These are phyloP conservation scores for Crucihimalaya himalaica DNA, from an alignment of 345 rosid species.

Conservation along the genomic window DNA sequence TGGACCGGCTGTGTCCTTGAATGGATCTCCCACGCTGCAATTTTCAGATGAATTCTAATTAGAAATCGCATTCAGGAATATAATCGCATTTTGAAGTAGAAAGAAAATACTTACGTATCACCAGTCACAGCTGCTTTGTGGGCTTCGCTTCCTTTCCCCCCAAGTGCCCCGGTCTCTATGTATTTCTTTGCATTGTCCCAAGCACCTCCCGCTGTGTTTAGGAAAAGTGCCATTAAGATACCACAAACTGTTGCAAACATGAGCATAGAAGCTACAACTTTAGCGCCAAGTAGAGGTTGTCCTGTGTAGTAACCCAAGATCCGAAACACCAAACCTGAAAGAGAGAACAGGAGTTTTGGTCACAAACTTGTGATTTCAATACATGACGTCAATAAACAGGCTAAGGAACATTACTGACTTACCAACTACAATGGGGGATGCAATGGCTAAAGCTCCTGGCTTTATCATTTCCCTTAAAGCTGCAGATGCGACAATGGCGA, in stretches of 20 bases:
- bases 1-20: conserved; percentile 97
- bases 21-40: conserved; percentile 97
- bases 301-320: conserved; percentile 87
- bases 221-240: conserved; percentile 97
- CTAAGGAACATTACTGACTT: conserved; percentile 27
- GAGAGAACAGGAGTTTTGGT: conserved; percentile 28
- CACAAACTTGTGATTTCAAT: conserved; percentile 9
- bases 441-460: conserved; percentile 93
- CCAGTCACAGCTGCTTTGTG: conserved; percentile 99
- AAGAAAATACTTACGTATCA: conserved; percentile 72
- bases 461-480: conserved; percentile 97
- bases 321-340: conserved; percentile 76
- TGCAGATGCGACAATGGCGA: conserved; percentile 95
- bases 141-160: conserved; percentile 96
- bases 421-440: conserved; percentile 88
- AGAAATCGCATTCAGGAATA: neutral
- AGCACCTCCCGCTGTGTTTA: conserved; percentile 98
- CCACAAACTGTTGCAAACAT: conserved; percentile 99
- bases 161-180: conserved; percentile 95
- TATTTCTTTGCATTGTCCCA: conserved; percentile 99
- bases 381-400: neutral
- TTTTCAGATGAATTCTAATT: neutral
- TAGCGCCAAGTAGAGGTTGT: conserved; percentile 92
- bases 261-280: conserved; percentile 89
- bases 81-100: neutral